These are phyloP conservation scores for Pholiota conissans DNA, from an alignment of 768 basidiomycete species.

Conservation along the genomic window DNA sequence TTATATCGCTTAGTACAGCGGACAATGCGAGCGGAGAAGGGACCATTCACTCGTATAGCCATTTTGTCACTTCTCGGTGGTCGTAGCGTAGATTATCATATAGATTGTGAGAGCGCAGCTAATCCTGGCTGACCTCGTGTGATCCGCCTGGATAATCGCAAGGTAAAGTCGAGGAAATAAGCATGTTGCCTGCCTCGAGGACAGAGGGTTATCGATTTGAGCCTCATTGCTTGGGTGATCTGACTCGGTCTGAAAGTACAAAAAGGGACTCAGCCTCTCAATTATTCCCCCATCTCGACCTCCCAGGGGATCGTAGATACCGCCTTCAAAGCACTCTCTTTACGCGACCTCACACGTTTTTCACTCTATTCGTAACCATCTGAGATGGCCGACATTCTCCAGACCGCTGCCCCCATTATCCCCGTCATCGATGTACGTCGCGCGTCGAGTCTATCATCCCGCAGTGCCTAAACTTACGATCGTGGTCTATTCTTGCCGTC, in stretches of 20 bases:
- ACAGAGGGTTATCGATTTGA: slow-evolving; percentile 12
- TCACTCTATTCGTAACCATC: slow-evolving; percentile 8
- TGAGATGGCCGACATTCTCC: slow-evolving; percentile 20
- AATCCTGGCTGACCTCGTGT: slow-evolving; percentile 14
- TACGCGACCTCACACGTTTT: slow-evolving; percentile 2
- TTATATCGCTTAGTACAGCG: slow-evolving; percentile 1
- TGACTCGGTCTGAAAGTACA: slow-evolving; percentile 15
- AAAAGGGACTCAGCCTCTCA: slow-evolving; percentile 9
- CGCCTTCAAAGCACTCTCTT: slow-evolving; percentile 2
- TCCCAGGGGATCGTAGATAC: slow-evolving; percentile 15
- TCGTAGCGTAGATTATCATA: slow-evolving; percentile 11
- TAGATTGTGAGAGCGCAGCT: neutral
- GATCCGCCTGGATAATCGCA: slow-evolving; percentile 10
- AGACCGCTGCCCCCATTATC: slow-evolving; percentile 27
- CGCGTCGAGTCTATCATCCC: neutral
- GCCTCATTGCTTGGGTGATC: slow-evolving; percentile 7
- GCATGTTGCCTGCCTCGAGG: slow-evolving; percentile 18
- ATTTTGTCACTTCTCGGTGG: slow-evolving; percentile 8
- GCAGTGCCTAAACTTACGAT: neutral
- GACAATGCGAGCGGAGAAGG: neutral
- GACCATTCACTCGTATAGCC: slow-evolving; percentile 2
- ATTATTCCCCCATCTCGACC: slow-evolving; percentile 19
- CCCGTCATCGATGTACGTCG: slow-evolving; percentile 34
- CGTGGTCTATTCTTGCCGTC: neutral
- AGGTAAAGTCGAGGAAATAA: slow-evolving; percentile 1